Percentiles rank a stretch among this genome's conserved stretches.
Conservation (phyloP, 768 basidiomycete genomes). For the Coprinopsis cinerea region DNA sequence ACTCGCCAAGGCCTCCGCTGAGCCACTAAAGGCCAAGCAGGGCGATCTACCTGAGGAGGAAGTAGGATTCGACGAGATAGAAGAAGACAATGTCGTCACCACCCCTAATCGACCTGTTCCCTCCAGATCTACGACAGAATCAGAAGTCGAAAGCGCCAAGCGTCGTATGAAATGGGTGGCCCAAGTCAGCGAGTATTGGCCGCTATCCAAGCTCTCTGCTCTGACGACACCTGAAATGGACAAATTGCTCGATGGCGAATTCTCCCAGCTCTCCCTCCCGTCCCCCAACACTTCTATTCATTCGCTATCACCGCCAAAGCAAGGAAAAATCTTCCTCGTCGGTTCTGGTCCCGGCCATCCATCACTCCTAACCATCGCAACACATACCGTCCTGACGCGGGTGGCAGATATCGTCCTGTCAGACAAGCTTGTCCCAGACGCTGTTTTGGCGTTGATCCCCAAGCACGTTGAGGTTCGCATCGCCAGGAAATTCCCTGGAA, state of each 20-base stretch:
- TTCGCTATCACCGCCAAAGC: slow-evolving; percentile 28
- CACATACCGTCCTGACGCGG: slow-evolving; percentile 71
- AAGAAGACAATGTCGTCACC: slow-evolving; percentile 46
- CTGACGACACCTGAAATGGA: slow-evolving; percentile 67
- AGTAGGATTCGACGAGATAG: slow-evolving; percentile 36
- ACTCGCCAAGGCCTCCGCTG: slow-evolving; percentile 34
- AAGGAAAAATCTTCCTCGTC: slow-evolving; percentile 80
- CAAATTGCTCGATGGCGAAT: slow-evolving; percentile 45
- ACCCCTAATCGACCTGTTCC: slow-evolving; percentile 73
- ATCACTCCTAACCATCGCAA: slow-evolving; percentile 83
- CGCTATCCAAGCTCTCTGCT: slow-evolving; percentile 65
- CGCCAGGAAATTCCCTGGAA: slow-evolving; percentile 96
- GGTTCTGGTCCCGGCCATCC: slow-evolving; percentile 97
- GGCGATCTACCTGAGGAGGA: slow-evolving; percentile 15
- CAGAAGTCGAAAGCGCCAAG: slow-evolving; percentile 38
- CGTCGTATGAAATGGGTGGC: slow-evolving; percentile 90
- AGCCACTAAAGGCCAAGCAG: slow-evolving; percentile 11
- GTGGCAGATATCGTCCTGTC: slow-evolving; percentile 86
- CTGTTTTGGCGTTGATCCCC: slow-evolving; percentile 83
- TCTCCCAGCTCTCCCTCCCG: slow-evolving; percentile 11
- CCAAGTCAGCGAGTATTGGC: slow-evolving; percentile 97
- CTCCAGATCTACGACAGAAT: slow-evolving; percentile 35
- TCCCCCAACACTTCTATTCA: slow-evolving; percentile 14
- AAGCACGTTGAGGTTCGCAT: slow-evolving; percentile 68
- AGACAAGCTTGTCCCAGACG: slow-evolving; percentile 92